Percentiles rank a stretch among this genome's conserved stretches.
Evolutionary conservation across 257 asterid species (phyloP).

Genomic region (Fraxinus pennsylvanica): DNA sequence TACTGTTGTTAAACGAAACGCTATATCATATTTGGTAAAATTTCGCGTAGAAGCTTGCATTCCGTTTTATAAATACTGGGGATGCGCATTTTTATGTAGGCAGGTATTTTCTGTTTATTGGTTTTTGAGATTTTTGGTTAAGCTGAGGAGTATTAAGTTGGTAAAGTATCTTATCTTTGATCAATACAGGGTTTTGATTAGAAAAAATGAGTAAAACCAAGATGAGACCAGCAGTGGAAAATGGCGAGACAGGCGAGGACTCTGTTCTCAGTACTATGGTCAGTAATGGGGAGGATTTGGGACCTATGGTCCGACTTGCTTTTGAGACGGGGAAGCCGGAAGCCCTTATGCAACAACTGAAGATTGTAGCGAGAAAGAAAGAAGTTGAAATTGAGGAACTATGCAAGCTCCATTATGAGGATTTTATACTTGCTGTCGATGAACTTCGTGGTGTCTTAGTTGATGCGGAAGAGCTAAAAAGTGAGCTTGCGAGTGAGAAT

Average conservation of each 20-base stretch:
- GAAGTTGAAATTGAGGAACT: constrained; percentile 93
- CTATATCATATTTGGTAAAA: not conserved
- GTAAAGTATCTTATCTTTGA: constrained; percentile 22
- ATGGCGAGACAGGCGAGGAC: constrained; percentile 64
- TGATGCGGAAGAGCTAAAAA: constrained; percentile 87
- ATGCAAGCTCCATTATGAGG: constrained; percentile 95
- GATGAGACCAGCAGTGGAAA: constrained; percentile 62
- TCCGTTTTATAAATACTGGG: too few species aligned
- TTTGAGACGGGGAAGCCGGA: constrained; percentile 82
- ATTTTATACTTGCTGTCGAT: constrained; percentile 83
- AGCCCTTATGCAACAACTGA: constrained; percentile 73
- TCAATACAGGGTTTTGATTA: constrained; percentile 28
- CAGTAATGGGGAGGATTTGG: constrained; percentile 80
- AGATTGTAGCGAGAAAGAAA: constrained; percentile 65
- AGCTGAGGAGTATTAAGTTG: constrained; percentile 12
- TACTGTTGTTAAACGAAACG: not conserved
- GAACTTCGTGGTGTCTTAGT: constrained; percentile 95
- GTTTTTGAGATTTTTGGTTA: too few species aligned
- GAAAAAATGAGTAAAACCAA: constrained; percentile 54
- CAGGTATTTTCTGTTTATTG: too few species aligned
- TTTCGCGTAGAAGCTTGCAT: too few species aligned
- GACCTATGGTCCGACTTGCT: constrained; percentile 83
- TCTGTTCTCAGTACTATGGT: constrained; percentile 81
- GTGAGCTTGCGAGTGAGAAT: constrained; percentile 81
- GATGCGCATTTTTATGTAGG: too few species aligned